phyloP scores from a whole-genome alignment of 2,329 filamentous ascomycete genomes.

The Beauveria sp. region DNA sequence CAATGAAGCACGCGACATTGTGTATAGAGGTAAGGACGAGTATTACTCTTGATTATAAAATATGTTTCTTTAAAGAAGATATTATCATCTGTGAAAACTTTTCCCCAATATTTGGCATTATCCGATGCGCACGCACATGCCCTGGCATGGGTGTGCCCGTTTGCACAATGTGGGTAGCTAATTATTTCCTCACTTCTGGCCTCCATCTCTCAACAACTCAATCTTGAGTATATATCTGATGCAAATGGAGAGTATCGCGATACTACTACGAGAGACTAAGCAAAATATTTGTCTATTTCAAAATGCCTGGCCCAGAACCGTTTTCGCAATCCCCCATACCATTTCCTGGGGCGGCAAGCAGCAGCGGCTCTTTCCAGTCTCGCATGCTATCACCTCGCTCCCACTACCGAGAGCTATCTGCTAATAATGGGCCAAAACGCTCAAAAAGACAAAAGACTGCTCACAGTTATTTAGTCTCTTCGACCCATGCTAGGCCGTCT shows the following conservation, averaged over 20 bases:
- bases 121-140: neutral
- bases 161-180: neutral
- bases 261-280: accelerated
- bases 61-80: neutral
- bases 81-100: neutral
- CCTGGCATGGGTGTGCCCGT: neutral
- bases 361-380: neutral
- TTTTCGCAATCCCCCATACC: neutral
- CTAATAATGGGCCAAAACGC: neutral
- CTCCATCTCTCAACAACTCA: too few relatives aligned
- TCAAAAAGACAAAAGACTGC: neutral
- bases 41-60: neutral
- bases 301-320: neutral
- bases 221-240: too few relatives aligned
- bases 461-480: neutral
- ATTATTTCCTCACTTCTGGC: neutral
- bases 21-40: neutral
- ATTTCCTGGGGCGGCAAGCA: too few relatives aligned
- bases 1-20: neutral
- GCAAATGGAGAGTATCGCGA: neutral
- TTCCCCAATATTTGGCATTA: neutral
- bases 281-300: neutral
- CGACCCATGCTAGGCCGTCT: neutral
- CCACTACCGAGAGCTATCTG: neutral
- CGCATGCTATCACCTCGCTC: neutral